Base-by-base conservation (phyloP, 2,329 filamentous ascomycete genomes). In the Tolypocladium capitatum region DNA sequence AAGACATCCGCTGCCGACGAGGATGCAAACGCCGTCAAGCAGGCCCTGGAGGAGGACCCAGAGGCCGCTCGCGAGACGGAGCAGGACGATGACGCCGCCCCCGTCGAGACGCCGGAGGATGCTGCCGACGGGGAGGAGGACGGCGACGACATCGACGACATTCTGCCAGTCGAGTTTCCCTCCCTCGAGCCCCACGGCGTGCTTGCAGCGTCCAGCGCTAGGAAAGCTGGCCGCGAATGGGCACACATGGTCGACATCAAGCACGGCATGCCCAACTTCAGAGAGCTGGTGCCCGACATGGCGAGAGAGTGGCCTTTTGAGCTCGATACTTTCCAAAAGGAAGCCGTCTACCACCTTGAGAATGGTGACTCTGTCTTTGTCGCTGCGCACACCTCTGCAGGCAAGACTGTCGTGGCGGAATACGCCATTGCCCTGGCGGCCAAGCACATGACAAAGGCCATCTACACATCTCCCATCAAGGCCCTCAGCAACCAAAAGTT, bases 391-490 rank as follows among this genome's bases (percentile, higher is more conserved):
- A 98, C 92, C 0, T 98, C 92, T 32, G 92, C 92, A 21, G 92
- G 92, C 48, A 98, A 98, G 71, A 98, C 92, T 1, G 92, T 97
- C 0, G 92, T 98, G 14, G 92, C 92, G 28, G 92, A 98, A 63
- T 98, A 98, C 65, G 92, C 91, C 44, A 97, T 98, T 63, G 89
- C 92, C 7, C 72, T 98, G 49, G 92, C 92, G 30, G 84, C 88
- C n/a, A 94, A 91, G 61, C 92, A 98, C 63, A 97, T 97, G 91
- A 98, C 92, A 9, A 98, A 98, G 64, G 91, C 92, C 21, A 98
- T 98, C 53, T 98, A 98, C 64, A 98, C 92, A 0, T 97, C 92
- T 0, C 92, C 92, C 0, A 98, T 98, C 71, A 98, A 98, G 64
- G 92, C 92, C 2, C 71, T 98, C 49, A 97, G 92, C 67, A 98